Conservation (phyloP, 768 basidiomycete species). For the Podaxis rugospora region DNA sequence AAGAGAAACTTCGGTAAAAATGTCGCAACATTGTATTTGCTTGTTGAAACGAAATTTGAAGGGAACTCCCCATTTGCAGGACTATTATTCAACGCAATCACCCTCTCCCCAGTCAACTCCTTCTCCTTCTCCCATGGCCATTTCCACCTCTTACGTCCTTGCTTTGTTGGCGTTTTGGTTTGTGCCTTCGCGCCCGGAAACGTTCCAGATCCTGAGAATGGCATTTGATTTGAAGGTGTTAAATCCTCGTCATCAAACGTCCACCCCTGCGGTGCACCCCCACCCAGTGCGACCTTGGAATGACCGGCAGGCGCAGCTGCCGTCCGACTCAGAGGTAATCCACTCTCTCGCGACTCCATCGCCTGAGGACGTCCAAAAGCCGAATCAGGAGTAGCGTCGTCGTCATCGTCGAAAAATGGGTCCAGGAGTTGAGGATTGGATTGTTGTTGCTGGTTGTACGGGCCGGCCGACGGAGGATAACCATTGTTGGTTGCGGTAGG, state of each 20-base stretch:
- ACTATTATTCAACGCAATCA: conserved; percentile 80
- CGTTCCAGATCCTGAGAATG: conserved; percentile 40
- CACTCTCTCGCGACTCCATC: conserved; percentile 51
- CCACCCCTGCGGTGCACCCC: conserved; percentile 64
- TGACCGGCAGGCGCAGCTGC: conserved; percentile 61
- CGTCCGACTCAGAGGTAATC: conserved; percentile 51
- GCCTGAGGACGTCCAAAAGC: conserved; percentile 52
- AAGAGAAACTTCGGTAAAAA: conserved; percentile 92
- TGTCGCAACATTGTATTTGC: conserved; percentile 86
- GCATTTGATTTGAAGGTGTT: conserved; percentile 28
- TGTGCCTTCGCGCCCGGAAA: conserved; percentile 28
- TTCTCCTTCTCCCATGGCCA: conserved; percentile 83
- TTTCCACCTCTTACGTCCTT: conserved; percentile 50
- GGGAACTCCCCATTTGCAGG: conserved; percentile 60
- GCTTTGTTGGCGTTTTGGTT: conserved; percentile 17
- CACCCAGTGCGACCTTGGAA: conserved; percentile 41
- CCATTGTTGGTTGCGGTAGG: conserved; percentile 37
- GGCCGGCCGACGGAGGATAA: conserved; percentile 51
- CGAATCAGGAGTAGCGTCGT: conserved; percentile 65
- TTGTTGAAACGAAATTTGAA: conserved; percentile 87
- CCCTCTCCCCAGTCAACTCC: conserved; percentile 65
- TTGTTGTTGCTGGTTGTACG: conserved; percentile 30
- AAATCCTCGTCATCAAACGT: conserved; percentile 66
- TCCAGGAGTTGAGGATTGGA: conserved; percentile 56
- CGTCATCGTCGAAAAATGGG: conserved; percentile 89